phyloP scores from a whole-genome alignment of 805 yeast genomes.

The Suhomyces sp. region DNA sequence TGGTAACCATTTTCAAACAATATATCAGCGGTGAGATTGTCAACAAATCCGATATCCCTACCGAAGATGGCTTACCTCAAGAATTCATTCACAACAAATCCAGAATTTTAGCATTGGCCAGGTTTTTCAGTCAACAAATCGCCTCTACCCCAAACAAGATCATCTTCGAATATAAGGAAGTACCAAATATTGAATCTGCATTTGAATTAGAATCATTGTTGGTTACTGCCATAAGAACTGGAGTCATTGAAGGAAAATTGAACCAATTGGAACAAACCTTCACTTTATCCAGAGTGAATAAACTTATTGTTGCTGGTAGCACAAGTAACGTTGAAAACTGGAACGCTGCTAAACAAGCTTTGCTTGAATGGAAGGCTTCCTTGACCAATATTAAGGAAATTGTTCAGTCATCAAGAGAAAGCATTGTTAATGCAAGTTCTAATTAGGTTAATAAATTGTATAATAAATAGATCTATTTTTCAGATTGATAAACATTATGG shows the following conservation, averaged over 20 bases:
- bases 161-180: conserved; percentile 35
- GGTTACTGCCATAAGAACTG: conserved; percentile 43
- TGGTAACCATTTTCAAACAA: conserved; percentile 28
- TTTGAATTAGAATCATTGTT: conserved; percentile 39
- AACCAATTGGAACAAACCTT: conserved; percentile 43
- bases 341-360: conserved; percentile 35
- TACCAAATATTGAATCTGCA: conserved; percentile 30
- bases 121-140: conserved; percentile 23
- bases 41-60: conserved; percentile 16
- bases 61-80: conserved; percentile 17
- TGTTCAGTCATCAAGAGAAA: conserved; percentile 43
- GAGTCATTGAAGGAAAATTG: conserved; percentile 45
- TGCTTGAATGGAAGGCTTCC: conserved; percentile 39
- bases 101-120: conserved; percentile 40
- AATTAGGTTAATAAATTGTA: conserved; percentile 10
- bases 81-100: conserved; percentile 33
- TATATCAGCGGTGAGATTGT: conserved; percentile 39
- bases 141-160: conserved; percentile 23
- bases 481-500: too few relatives aligned
- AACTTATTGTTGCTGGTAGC: conserved; percentile 41
- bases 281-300: conserved; percentile 40
- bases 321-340: conserved; percentile 32
- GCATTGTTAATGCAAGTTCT: conserved; percentile 31
- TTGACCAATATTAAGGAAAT: conserved; percentile 42
- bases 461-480: conserved; percentile 6